Base-by-base conservation (phyloP, 1,139 yeast genomes). In the Kazachstania sp. region DNA sequence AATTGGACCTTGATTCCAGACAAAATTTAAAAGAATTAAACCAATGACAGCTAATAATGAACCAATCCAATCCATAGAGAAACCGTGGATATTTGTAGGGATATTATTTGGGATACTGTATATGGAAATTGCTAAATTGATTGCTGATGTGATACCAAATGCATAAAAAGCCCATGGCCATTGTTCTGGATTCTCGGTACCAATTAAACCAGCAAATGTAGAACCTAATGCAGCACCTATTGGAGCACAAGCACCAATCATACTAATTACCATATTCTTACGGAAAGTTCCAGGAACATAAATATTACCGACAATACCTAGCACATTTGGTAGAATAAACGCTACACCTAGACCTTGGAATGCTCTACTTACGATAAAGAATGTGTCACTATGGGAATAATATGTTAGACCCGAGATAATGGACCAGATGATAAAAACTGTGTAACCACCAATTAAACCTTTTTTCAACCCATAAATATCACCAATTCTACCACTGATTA, bases 121-220 rank as follows among this genome's bases (percentile, higher is more conserved):
- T 30, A 57, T 54, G 9, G 73, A 65, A 11, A 63, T 40, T 1
- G 59, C 51, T 0, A 69, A 65, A 34, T 70, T 60, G 0, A 69
- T 7, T 5, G 60, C 59, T 16, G 73, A 56, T 1, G 68, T 60
- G 1, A 77, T 72, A 2, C 73, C 60, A 51, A 72, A 64, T 0
- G 75, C 58, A 65, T 74, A 76, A 50, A 74, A 77, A 8, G 72
- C 69, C 81, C 81, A 77, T 2, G 77, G 74, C 79, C 81, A 76
- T 64, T 53, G 48, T 12, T 48, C 46, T 12, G 71, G 65, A 39
- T 67, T 64, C 32, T 60, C 55, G 39, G 74, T 69, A 3, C 73
- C 71, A 23, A 74, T 68, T 1, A 74, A 60, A 0, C 76, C 80
- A 2, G 78, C 73, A 66, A 76, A 70, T 2, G 77, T 50, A 1